Evolutionary conservation across 306 rosid species (phyloP).

Genomic region (Gynostemma pentaphyllum): DNA sequence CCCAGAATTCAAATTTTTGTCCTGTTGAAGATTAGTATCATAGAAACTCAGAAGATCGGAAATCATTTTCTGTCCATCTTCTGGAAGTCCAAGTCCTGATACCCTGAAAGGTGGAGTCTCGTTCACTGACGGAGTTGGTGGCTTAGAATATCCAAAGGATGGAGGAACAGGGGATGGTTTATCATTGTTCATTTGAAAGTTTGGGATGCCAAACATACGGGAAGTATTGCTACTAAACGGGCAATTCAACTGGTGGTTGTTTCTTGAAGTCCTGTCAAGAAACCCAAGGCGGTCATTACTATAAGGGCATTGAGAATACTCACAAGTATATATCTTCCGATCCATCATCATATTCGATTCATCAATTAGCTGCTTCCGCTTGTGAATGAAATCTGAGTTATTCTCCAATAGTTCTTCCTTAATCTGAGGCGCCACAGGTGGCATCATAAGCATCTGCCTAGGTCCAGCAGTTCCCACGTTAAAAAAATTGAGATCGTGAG

Average conservation of each 20-base stretch:
- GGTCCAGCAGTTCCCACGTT: conserved; percentile 12
- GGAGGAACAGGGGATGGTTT: conserved; percentile 15
- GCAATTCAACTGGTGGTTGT: conserved; percentile 45
- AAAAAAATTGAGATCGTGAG: conserved; percentile 16
- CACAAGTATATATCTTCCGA: conserved; percentile 32
- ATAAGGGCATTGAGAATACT: conserved; percentile 27
- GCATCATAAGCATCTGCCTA: conserved; percentile 15
- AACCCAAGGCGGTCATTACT: conserved; percentile 25
- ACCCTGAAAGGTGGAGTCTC: conserved; percentile 12
- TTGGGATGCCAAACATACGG: conserved; percentile 22
- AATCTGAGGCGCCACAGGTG: conserved; percentile 11
- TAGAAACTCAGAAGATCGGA: conserved; percentile 34
- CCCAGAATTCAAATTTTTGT: conserved; percentile 15
- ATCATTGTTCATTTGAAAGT: conserved; percentile 20
- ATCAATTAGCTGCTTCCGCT: conserved; percentile 25
- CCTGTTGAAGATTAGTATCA: conserved; percentile 22
- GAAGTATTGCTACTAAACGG: conserved; percentile 18
- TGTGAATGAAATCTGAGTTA: conserved; percentile 17
- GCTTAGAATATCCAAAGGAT: conserved; percentile 19
- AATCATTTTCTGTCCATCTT: conserved; percentile 41
- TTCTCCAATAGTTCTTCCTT: conserved; percentile 30
- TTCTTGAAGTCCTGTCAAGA: conserved; percentile 25
- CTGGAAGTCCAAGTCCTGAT: conserved; percentile 24
- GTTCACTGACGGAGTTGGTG: conserved; percentile 11
- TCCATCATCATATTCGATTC: conserved; percentile 17